Evolutionary conservation across 139 green algal species (phyloP).

Genomic region (Chlamydomonas schloesseri): DNA sequence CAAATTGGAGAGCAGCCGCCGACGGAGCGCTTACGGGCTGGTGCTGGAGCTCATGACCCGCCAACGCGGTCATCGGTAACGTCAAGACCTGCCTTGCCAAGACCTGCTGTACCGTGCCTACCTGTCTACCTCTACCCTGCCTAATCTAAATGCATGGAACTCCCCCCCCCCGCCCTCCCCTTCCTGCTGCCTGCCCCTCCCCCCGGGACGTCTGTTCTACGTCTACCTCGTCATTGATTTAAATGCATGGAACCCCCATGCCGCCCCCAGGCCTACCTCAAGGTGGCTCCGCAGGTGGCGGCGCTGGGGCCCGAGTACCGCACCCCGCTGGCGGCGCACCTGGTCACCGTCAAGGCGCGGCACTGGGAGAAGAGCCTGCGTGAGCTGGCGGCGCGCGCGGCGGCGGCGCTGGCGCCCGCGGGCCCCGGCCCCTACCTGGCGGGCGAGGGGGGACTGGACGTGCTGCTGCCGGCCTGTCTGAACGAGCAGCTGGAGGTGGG

Average conservation of each 20-base stretch:
- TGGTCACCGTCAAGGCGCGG: constrained; percentile 85
- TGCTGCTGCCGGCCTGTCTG: constrained; percentile 66
- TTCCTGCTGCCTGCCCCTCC: neutral
- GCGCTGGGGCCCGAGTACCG: constrained; percentile 74
- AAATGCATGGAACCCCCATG: too few relatives aligned
- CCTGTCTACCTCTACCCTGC: too few relatives aligned
- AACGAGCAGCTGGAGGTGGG: constrained; percentile 52
- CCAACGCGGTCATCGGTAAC: too few relatives aligned
- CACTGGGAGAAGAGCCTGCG: constrained; percentile 94
- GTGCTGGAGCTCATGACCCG: too few relatives aligned
- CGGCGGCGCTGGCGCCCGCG: constrained; percentile 77
- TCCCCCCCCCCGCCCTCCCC: too few relatives aligned
- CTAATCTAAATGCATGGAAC: too few relatives aligned
- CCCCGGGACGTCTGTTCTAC: too few relatives aligned
- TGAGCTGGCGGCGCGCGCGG: constrained; percentile 79
- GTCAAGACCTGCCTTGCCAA: too few relatives aligned
- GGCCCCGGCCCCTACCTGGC: constrained; percentile 47
- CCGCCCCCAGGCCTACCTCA: constrained; percentile 70
- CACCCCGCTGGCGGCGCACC: constrained; percentile 73
- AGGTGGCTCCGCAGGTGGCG: constrained; percentile 74
- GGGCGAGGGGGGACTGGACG: constrained; percentile 50
- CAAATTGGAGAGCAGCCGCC: too few relatives aligned
- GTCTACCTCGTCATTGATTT: too few relatives aligned
- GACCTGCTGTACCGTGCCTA: too few relatives aligned
- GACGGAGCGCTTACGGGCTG: too few relatives aligned